These are phyloP conservation scores for Scedosporium apiospermum DNA, from an alignment of 2,329 filamentous ascomycete genomes.

Conservation along the genomic window DNA sequence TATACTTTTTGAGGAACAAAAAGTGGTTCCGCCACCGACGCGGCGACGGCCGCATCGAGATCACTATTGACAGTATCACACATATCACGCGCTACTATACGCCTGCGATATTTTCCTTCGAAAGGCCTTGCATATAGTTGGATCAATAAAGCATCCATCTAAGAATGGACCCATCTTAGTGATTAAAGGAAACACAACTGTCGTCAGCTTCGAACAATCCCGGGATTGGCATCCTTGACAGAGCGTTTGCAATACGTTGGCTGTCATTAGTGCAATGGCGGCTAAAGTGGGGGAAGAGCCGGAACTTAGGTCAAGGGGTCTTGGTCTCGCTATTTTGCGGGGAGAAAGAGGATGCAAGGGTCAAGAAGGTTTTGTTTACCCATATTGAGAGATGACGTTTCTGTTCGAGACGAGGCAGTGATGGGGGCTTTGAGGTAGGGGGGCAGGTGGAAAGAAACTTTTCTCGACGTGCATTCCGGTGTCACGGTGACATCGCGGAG, in stretches of 20 bases:
- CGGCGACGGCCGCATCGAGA: background rate
- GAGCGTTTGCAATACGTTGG: background rate
- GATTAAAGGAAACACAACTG: background rate
- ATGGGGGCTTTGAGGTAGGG: background rate
- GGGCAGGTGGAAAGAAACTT: background rate
- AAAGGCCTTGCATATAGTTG: background rate
- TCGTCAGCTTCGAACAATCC: background rate
- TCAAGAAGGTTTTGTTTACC: background rate
- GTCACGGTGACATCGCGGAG: background rate
- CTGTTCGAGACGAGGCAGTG: background rate
- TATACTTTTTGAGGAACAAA: background rate
- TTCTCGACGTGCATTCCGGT: background rate
- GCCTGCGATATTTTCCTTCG: background rate
- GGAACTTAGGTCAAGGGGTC: background rate
- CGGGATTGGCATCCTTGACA: background rate
- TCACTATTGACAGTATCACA: background rate
- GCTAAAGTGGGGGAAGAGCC: conserved; percentile 5
- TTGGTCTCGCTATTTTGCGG: background rate
- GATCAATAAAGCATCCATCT: background rate
- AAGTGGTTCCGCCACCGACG: background rate
- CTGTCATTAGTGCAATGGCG: background rate
- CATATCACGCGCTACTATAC: background rate
- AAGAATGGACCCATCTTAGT: background rate
- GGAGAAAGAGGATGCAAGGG: background rate
- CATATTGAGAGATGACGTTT: conserved; percentile 4